Base-by-base conservation (phyloP, 2,329 filamentous ascomycete species). In the Leptographium galeiforme region DNA sequence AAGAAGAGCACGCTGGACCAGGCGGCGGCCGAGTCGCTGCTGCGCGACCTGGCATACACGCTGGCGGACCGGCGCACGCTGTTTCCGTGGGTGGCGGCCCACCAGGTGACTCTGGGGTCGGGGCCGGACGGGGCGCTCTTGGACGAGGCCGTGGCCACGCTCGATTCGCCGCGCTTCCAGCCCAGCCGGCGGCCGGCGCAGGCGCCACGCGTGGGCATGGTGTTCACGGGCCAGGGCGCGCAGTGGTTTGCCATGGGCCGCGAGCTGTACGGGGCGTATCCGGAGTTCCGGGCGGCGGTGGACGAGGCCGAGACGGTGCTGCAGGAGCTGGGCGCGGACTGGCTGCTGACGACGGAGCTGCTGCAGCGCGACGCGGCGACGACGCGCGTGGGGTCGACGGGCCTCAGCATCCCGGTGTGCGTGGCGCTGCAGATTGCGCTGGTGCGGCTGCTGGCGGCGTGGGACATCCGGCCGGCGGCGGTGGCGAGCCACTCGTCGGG, bases 401-500 rank as follows among this genome's bases (percentile, higher is more conserved):
- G 62, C 40, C 55, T 67, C 49, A 63, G 62, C 44, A 55, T 57
- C 41, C 58, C 58, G 1, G 63, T 65, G 0, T 70, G 67, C 54
- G 69, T 66, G 16, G 68, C 68, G 0, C 58, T 71, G n/a, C 69
- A 71, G 50, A 52, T 70, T 1, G 66, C 67, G 1, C 59, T 71
- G 34, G 63, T 65, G 18, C 64, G 70, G 40, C 58, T 71, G 1
- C 59, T 71, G 46, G 57, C 58, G 32, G 61, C 62, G 25, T 70
- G 67, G 67, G 65, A 64, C 8, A 62, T 71, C 14, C 57, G 46
- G 7, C 68, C 68, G 1, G 60, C 60, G 1, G 67, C 67, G 1
- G 68, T 70, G 10, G 63, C 66, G 13, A 67, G 68, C n/a, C 68
- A 71, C 56, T 70, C 67, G 4, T 69, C 66, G 46, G 68, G 68